Evolutionary conservation across 108 stramenopile genomes (phyloP).

Genomic region (Conticribra weissflogii): DNA sequence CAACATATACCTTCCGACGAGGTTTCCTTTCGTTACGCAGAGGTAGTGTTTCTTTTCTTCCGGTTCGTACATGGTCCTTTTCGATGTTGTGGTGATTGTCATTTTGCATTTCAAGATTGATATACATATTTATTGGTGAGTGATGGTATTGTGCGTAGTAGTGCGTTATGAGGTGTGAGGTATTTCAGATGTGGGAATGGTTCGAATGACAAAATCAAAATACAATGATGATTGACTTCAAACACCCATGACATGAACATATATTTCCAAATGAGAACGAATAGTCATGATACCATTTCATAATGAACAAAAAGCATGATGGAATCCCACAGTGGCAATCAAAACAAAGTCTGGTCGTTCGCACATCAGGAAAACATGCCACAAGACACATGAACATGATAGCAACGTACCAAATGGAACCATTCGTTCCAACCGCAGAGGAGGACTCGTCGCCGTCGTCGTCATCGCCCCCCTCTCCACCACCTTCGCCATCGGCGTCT

Average conservation of each 20-base stretch:
- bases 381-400: not conserved
- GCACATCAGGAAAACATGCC: not conserved
- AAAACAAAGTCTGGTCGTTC: not conserved
- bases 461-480: slow-evolving; percentile 1
- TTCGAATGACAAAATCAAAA: too few species aligned
- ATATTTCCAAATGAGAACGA: too few species aligned
- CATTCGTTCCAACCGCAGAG: not conserved
- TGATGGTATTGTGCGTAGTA: too few species aligned
- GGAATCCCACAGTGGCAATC: not conserved
- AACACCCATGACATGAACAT: too few species aligned
- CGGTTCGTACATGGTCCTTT: slow-evolving; percentile 77
- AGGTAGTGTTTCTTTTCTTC: slow-evolving; percentile 81
- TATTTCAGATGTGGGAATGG: too few species aligned
- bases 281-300: too few species aligned
- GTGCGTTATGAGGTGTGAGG: too few species aligned
- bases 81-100: slow-evolving; percentile 7
- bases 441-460: too few species aligned
- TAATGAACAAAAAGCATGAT: too few species aligned
- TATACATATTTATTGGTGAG: not conserved
- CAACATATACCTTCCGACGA: slow-evolving; percentile 65
- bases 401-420: slow-evolving; percentile 41
- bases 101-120: not conserved
- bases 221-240: too few species aligned
- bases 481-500: not conserved
- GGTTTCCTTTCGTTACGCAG: slow-evolving; percentile 43